A percentile compares a stretch with the other conserved stretches of the same genome.
Evolutionary conservation across 1,284 basidiomycete genomes (phyloP).

Genomic region (Puccinia hordei): DNA sequence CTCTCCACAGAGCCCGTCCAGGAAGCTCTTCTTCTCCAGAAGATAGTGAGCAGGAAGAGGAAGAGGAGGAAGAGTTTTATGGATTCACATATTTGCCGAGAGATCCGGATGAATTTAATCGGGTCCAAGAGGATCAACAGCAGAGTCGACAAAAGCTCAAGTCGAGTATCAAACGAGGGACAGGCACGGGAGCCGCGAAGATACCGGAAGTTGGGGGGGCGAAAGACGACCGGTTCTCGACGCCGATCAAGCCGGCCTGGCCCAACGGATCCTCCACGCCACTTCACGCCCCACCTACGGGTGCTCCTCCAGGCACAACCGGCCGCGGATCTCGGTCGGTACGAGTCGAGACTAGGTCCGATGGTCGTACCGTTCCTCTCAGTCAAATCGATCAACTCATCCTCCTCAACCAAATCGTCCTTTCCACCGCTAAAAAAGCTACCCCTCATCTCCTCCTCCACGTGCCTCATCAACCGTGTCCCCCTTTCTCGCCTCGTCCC

Average conservation of each 20-base stretch:
- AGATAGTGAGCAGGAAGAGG: too few relatives aligned
- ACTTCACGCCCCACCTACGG: neutral
- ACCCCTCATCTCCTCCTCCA: neutral
- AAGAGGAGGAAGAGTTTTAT: neutral
- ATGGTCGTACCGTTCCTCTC: neutral
- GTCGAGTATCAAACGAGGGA: neutral
- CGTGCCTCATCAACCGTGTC: neutral
- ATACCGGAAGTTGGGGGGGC: neutral
- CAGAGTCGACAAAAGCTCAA: constrained; percentile 1
- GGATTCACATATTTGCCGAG: constrained; percentile 8
- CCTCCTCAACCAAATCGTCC: neutral
- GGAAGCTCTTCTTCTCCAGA: too few relatives aligned
- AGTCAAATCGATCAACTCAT: constrained; percentile 11
- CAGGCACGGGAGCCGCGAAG: neutral
- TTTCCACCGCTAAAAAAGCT: neutral
- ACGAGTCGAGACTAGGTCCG: neutral
- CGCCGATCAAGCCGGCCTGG: constrained; percentile 8
- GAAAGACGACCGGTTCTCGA: constrained; percentile 19
- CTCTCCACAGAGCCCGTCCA: neutral
- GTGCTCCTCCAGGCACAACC: neutral
- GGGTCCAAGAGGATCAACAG: neutral
- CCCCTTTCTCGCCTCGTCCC: neutral
- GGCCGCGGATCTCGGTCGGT: neutral
- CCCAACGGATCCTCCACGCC: neutral
- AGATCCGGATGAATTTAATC: constrained; percentile 5